These are phyloP conservation scores for Pestalotiopsis sp. DNA, from an alignment of 2,329 filamentous ascomycete species.

Conservation along the genomic window DNA sequence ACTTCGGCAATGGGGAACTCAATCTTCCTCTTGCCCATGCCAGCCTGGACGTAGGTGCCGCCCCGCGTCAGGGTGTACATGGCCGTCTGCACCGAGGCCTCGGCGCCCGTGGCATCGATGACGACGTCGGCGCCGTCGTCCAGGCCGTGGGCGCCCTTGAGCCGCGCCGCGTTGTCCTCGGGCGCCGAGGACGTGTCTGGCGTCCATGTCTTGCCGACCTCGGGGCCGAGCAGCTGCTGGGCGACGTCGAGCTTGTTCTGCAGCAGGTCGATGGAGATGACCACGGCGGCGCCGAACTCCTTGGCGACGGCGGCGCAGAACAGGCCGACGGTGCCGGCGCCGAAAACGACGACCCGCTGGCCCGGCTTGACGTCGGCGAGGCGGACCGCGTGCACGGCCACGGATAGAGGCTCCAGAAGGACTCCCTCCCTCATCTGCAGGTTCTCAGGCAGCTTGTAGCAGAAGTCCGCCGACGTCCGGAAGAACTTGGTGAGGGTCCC, in stretches of 20 bases:
- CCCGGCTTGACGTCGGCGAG: conserved; percentile 75
- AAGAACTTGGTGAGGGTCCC: conserved; percentile 91
- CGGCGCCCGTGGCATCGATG: conserved; percentile 80
- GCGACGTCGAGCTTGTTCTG: conserved; percentile 80
- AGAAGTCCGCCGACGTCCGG: conserved; percentile 82
- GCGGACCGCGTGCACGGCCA: conserved; percentile 82
- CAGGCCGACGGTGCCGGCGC: conserved; percentile 84
- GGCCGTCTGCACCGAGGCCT: conserved; percentile 75
- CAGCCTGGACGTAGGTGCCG: conserved; percentile 81
- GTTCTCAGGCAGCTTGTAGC: conserved; percentile 83
- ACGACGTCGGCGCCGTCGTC: conserved; percentile 73
- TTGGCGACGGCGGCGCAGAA: conserved; percentile 84
- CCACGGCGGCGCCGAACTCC: conserved; percentile 79
- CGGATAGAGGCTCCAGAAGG: conserved; percentile 84
- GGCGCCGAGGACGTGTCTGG: conserved; percentile 51
- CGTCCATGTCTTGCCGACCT: conserved; percentile 65
- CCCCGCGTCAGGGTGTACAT: conserved; percentile 72
- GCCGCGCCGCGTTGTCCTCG: conserved; percentile 72
- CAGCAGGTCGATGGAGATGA: conserved; percentile 87
- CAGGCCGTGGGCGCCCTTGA: conserved; percentile 67
- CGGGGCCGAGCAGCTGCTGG: conserved; percentile 70
- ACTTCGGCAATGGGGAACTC: conserved; percentile 89
- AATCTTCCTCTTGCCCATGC: conserved; percentile 88
- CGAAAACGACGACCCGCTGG: conserved; percentile 80
- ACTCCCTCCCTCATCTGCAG: conserved; percentile 86